phyloP scores from a whole-genome alignment of 805 yeast genomes.

The Kuraishia molischiana region DNA sequence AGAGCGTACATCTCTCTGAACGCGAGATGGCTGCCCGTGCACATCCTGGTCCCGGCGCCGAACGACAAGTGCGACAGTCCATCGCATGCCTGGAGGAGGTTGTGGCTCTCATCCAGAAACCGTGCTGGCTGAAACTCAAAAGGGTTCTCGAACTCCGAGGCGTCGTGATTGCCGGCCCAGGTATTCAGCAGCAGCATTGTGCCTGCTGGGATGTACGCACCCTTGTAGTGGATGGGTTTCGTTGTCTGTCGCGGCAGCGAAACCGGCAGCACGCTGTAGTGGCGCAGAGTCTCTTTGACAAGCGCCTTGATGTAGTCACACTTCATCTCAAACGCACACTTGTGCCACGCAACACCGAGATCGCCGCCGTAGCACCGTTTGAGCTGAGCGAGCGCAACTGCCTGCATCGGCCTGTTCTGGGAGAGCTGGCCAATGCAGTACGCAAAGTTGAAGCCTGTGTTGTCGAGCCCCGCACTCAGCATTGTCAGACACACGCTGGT shows the following conservation, averaged over 20 bases:
- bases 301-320: conserved; percentile 48
- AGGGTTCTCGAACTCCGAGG: conserved; percentile 29
- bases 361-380: conserved; percentile 20
- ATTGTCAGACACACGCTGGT: conserved; percentile 58
- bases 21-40: conserved; percentile 61
- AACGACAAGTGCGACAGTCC: conserved; percentile 39
- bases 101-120: conserved; percentile 27
- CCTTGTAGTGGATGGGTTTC: conserved; percentile 29
- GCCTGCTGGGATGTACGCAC: conserved; percentile 38
- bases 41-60: conserved; percentile 67
- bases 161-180: conserved; percentile 64
- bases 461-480: conserved; percentile 76
- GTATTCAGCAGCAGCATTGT: conserved; percentile 58
- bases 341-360: conserved; percentile 22
- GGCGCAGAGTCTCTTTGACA: conserved; percentile 51
- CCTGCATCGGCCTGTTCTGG: conserved; percentile 29
- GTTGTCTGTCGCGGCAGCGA: conserved; percentile 57
- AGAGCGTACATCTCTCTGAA: conserved; percentile 54
- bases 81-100: conserved; percentile 5
- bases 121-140: conserved; percentile 41
- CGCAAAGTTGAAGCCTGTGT: conserved; percentile 53
- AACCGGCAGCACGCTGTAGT: conserved; percentile 58
- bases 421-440: conserved; percentile 55
- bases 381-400: conserved; percentile 31
- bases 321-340: conserved; percentile 16